Conservation (phyloP, 1,284 basidiomycete genomes). For the Sporisorium sorghi region DNA sequence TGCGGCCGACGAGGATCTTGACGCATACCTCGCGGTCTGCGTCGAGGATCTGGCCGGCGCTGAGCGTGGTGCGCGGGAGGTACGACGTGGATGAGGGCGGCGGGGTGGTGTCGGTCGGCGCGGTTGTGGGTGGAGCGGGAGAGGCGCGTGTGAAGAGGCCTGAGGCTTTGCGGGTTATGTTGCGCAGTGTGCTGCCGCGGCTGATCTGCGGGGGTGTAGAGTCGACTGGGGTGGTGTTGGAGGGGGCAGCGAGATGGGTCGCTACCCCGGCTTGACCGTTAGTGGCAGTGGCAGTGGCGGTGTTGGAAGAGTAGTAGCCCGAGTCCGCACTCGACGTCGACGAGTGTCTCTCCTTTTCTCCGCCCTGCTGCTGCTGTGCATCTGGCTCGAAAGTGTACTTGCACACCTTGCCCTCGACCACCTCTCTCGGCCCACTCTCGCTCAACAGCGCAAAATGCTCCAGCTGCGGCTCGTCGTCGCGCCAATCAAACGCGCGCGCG, state of each 20-base stretch:
- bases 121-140: not conserved
- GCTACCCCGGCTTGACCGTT: not conserved
- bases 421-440: slow-evolving; percentile 12
- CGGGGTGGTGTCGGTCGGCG: not conserved
- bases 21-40: slow-evolving; percentile 67
- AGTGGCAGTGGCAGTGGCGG: not conserved
- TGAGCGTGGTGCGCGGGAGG: slow-evolving; percentile 7
- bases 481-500: slow-evolving; percentile 59
- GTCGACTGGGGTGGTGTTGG: no score
- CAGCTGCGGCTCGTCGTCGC: slow-evolving; percentile 46
- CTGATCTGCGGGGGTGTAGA: not conserved
- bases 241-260: not conserved
- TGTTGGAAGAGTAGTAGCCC: slow-evolving; percentile 36
- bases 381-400: slow-evolving; percentile 41
- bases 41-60: slow-evolving; percentile 52
- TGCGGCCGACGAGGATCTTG: slow-evolving; percentile 65
- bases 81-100: slow-evolving; percentile 38
- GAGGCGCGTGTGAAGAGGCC: slow-evolving; percentile 3
- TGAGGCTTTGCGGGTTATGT: slow-evolving; percentile 27
- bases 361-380: not conserved
- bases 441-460: slow-evolving; percentile 27
- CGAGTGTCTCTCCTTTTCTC: slow-evolving; percentile 22
- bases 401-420: slow-evolving; percentile 12
- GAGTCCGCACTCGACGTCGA: slow-evolving; percentile 40
- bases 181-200: not conserved